A percentile compares a stretch with the other conserved stretches of the same genome.
Evolutionary conservation across 1,284 basidiomycete species (phyloP).

Genomic region (Moesziomyces parantarcticus): DNA sequence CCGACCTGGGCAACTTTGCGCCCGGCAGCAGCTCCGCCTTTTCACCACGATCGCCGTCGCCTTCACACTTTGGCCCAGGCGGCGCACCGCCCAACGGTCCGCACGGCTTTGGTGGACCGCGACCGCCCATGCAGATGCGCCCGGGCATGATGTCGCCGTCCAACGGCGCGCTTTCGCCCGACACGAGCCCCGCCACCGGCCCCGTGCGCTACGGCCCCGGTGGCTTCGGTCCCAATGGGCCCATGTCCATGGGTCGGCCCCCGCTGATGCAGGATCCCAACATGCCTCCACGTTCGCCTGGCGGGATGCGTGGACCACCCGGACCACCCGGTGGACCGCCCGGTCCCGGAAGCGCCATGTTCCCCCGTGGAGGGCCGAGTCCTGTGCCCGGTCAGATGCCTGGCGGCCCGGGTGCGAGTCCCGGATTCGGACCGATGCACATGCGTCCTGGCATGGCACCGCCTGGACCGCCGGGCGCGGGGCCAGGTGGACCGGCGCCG

Average conservation of each 20-base stretch:
- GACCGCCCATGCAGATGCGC: slow-evolving; percentile 22
- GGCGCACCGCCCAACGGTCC: slow-evolving; percentile 8
- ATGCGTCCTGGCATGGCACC: slow-evolving; percentile 32
- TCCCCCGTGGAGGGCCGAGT: slow-evolving; percentile 40
- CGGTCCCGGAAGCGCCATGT: slow-evolving; percentile 22
- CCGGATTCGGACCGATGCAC: slow-evolving; percentile 31
- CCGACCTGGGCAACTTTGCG: slow-evolving; percentile 31
- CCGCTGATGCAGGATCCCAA: slow-evolving; percentile 46
- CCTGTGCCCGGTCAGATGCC: slow-evolving; percentile 38
- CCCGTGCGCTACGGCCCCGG: slow-evolving; percentile 30
- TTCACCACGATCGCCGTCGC: slow-evolving; percentile 42
- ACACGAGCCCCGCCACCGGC: slow-evolving; percentile 42
- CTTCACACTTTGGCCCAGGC: slow-evolving; percentile 33
- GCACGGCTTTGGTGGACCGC: slow-evolving; percentile 18
- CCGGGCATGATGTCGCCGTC: slow-evolving; percentile 41
- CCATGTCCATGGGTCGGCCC: slow-evolving; percentile 34
- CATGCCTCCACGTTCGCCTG: slow-evolving; percentile 41
- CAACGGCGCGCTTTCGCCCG: slow-evolving; percentile 36
- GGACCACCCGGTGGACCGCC: slow-evolving; percentile 14
- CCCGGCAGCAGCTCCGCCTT: slow-evolving; percentile 15
- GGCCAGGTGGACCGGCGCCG: slow-evolving; percentile 35
- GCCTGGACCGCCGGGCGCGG: slow-evolving; percentile 2
- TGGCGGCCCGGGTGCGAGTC: slow-evolving; percentile 22
- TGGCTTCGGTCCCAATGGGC: slow-evolving; percentile 20
- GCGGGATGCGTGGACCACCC: slow-evolving; percentile 9